Base-by-base conservation (phyloP, 495 filamentous ascomycete species). In the Penicillium lividum region DNA sequence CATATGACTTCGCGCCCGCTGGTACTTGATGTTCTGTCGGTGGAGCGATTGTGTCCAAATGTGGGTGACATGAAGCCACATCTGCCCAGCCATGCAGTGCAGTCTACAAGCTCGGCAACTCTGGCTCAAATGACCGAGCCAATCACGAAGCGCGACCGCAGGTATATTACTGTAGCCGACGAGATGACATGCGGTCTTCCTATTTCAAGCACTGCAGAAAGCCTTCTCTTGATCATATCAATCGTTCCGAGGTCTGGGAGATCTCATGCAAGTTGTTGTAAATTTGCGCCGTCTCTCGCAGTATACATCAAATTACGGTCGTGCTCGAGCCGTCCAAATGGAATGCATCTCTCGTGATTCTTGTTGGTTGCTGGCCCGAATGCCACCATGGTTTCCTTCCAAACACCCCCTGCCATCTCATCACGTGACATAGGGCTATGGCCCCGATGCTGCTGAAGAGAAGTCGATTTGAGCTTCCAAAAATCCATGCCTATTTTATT, bases 391-490 rank as follows among this genome's bases (percentile, higher is more conserved):
- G 45, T 48, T 4, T 46, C 44, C 7, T 40, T 40, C 36, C 10
- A 28, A 29, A 48, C 45, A 15, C 1, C 27, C 45, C 27, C 27
- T 48, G 10, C 7, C 10, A 48, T 48, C 27, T 13, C 7, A 30
- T 48, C 27, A 48, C 27, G 27, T 48, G 27, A 48, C 10, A 48
- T 30, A 28, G 3, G 10, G 25, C 45, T n/a, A 0, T 5, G 15
- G 45, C 27, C 45, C 10, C 7, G n/a, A 13, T 48, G 11, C 27
- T 48, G 10, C 27, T 48, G 10, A 48, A 48, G 45, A 48, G 27
- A 48, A 48, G 45, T 48, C 27, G 27, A 48, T 48, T 48, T 48
- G 10, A 48, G 45, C 45, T 48, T 48, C 45, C 27, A 48, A 48
- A n/a, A 48, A 48, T 48, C 27, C 13, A 48, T 30, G 27, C 45